Evolutionary conservation across 2,329 filamentous ascomycete genomes (phyloP).

Genomic region (Penicillium capsulatum): DNA sequence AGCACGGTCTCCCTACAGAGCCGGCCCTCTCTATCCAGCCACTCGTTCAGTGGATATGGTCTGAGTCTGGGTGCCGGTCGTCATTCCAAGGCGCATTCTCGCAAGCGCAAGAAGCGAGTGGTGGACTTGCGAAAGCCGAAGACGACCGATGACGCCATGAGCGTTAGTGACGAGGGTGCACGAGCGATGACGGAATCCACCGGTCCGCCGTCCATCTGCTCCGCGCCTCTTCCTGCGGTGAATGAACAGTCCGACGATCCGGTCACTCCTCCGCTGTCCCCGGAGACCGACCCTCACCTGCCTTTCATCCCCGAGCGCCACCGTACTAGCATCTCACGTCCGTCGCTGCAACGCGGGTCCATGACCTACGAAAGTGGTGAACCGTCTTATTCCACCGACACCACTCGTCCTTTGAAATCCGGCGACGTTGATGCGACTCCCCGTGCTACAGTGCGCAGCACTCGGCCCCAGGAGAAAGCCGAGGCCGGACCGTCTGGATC

Average conservation of each 20-base stretch:
- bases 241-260: conserved; percentile 58
- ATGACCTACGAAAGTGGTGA: conserved; percentile 23
- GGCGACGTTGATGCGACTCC: conserved; percentile 35
- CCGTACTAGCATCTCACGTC: conserved; percentile 27
- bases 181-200: conserved; percentile 41
- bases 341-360: conserved; percentile 22
- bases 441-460: conserved; percentile 25
- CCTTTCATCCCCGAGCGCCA: conserved; percentile 35
- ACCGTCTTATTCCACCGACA: conserved; percentile 25
- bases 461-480: conserved; percentile 23
- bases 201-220: conserved; percentile 46
- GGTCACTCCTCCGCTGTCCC: conserved; percentile 51
- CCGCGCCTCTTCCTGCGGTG: conserved; percentile 54
- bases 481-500: conserved; percentile 24
- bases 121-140: conserved; percentile 45
- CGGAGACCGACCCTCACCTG: conserved; percentile 33
- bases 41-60: conserved; percentile 39
- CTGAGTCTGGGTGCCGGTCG: conserved; percentile 40
- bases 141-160: conserved; percentile 39
- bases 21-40: conserved; percentile 42
- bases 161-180: conserved; percentile 42
- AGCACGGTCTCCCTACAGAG: conserved; percentile 65
- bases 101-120: conserved; percentile 47
- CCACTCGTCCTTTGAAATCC: conserved; percentile 15
- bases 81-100: conserved; percentile 43